A percentile compares a stretch with the other conserved stretches of the same genome.
Conservation (phyloP, 805 yeast genomes). For the Barnettozyma sp. region DNA sequence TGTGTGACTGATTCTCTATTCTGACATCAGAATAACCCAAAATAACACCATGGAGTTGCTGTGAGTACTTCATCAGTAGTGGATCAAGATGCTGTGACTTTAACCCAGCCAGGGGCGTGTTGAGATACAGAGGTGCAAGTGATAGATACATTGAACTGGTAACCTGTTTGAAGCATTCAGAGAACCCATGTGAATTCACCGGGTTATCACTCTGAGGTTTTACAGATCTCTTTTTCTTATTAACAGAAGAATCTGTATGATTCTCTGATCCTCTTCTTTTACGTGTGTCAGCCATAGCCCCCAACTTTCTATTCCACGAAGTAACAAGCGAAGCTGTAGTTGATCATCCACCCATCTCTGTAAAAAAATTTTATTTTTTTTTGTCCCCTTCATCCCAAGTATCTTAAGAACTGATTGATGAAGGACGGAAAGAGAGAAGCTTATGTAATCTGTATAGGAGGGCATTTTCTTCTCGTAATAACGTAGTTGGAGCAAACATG, state of each 20-base stretch:
- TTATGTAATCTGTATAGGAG: too few species aligned
- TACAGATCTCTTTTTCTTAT: constrained; percentile 18
- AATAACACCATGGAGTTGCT: constrained; percentile 73
- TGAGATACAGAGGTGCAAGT: constrained; percentile 74
- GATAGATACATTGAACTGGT: constrained; percentile 68
- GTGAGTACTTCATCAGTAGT: constrained; percentile 73
- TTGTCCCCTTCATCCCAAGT: too few species aligned
- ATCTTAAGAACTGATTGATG: too few species aligned
- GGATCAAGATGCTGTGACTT: constrained; percentile 86
- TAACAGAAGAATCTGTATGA: not conserved
- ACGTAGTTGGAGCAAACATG: too few species aligned
- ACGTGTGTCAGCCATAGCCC: not conserved
- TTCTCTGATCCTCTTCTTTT: not conserved
- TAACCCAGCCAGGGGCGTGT: constrained; percentile 70
- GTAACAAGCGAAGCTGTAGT: not conserved
- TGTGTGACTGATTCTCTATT: constrained; percentile 24
- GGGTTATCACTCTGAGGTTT: constrained; percentile 28
- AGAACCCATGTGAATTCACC: constrained; percentile 37
- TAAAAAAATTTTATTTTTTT: too few species aligned
- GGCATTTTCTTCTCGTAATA: too few species aligned
- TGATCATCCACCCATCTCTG: not conserved
- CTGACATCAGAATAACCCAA: constrained; percentile 67
- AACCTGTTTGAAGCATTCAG: constrained; percentile 64
- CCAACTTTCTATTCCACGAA: not conserved
- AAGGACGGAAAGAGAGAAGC: not conserved